Evolutionary conservation across 441 rosid species (phyloP).

Genomic region (Pelargonium australe): DNA sequence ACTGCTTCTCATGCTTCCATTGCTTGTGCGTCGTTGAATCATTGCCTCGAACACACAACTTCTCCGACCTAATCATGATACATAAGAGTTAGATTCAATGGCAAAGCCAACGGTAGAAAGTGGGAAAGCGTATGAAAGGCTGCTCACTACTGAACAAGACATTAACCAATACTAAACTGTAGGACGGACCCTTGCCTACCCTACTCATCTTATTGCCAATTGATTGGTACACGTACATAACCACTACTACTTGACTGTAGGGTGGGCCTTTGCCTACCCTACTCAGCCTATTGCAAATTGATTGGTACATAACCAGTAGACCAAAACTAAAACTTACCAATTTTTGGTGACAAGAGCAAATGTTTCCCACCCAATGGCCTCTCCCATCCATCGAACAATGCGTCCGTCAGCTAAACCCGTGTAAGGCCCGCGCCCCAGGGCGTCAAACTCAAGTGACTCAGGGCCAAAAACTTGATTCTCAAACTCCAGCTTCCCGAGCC

Average conservation of each 20-base stretch:
- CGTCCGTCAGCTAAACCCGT: constrained; percentile 88
- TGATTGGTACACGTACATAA: too few relatives aligned
- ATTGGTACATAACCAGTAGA: background rate
- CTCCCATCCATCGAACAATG: constrained; percentile 94
- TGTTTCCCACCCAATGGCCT: constrained; percentile 76
- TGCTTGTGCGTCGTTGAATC: constrained; percentile 84
- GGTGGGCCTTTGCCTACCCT: too few relatives aligned
- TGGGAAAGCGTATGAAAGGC: too few relatives aligned
- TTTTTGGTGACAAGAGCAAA: constrained; percentile 65
- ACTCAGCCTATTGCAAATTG: too few relatives aligned
- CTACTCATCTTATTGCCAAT: too few relatives aligned
- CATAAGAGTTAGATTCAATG: background rate
- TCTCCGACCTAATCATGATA: constrained; percentile 54
- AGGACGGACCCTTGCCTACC: too few relatives aligned
- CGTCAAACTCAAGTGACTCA: constrained; percentile 84
- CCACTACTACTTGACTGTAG: too few relatives aligned
- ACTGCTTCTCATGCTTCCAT: constrained; percentile 78
- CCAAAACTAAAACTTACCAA: constrained; percentile 42
- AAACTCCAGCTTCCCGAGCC: constrained; percentile 65
- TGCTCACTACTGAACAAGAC: too few relatives aligned
- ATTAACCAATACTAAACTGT: too few relatives aligned
- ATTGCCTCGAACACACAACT: constrained; percentile 59
- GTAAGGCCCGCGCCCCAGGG: constrained; percentile 73
- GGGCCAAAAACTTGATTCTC: constrained; percentile 75
- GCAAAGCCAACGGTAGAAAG: too few relatives aligned